Base-by-base conservation (phyloP, 805 yeast genomes). In the Zygoascus bituminiphila region DNA sequence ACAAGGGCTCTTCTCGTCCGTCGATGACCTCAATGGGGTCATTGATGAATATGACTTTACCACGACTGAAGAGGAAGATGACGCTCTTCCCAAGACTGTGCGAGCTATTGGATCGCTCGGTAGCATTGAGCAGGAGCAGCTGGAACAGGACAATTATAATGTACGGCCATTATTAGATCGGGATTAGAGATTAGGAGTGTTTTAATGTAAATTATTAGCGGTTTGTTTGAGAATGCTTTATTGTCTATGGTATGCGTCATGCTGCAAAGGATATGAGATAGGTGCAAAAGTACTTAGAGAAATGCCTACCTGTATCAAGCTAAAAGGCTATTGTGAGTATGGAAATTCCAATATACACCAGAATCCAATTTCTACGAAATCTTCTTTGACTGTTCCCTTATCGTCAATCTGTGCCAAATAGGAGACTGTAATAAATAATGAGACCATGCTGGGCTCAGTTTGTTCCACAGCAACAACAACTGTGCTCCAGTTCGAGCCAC, bases 401-500 rank as follows among this genome's bases (percentile, higher is more conserved):
- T 23, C 44, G 8, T 47, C 50, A 8, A 6, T 36, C 8, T 21
- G 12, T n/a, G 52, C 51, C n/a, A n/a, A 22, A 42, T 42, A 54
- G 9, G 51, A 38, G 22, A 52, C 22, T 20, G 54, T 53, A 25
- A 50, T 36, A 41, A 55, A 54, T 19, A 55, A 29, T 3, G 55
- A 52, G 2, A 55, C 17, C 12, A 14, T 12, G 19, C 17, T 9
- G 8, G 38, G 15, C 19, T 17, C 17, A 4, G 14, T 12, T 5
- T 15, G 19, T 17, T 19, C 22, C 22, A 36, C 22, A 4, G 19
- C 20, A 5, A 36, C 9, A 17, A 36, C 9, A 4, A 36, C 22
- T n/a, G 21, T 36, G 20, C 57, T 57, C 67, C 67, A 63, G 49
- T 62, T 62, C 14, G 53, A 51, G 8, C 65, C 66, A 17, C 25